Percentiles rank a stretch among this genome's conserved stretches.
phyloP scores from a whole-genome alignment of 176 grass and related monocot species.

The Eleusine coracana region DNA sequence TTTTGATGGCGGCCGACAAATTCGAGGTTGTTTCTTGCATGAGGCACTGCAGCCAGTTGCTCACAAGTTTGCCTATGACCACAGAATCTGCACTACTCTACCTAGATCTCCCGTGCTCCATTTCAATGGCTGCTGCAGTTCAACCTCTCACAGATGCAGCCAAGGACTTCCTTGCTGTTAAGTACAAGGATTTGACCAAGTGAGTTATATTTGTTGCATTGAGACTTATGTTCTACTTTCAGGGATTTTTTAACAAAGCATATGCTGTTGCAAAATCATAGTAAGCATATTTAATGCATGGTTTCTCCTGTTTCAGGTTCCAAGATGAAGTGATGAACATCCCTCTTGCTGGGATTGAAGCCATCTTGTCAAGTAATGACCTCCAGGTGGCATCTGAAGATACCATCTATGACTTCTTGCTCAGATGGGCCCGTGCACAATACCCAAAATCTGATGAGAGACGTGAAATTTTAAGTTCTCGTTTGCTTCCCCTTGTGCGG shows the following conservation, averaged over 20 bases:
- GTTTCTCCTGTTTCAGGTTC: conserved; percentile 50
- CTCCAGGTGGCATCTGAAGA: conserved; percentile 81
- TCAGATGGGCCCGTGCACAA: conserved; percentile 64
- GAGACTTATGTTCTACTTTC: neutral
- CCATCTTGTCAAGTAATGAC: conserved; percentile 73
- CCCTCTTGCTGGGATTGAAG: conserved; percentile 73
- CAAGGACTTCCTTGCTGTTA: conserved; percentile 65
- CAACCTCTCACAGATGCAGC: conserved; percentile 62
- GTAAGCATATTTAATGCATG: conserved; percentile 3
- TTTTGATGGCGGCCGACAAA: conserved; percentile 90
- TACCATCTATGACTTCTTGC: conserved; percentile 69
- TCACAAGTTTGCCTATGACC: conserved; percentile 75
- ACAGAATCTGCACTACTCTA: conserved; percentile 87
- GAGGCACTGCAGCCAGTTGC: conserved; percentile 84
- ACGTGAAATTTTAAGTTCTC: conserved; percentile 64
- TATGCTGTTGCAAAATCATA: neutral
- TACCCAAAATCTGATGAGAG: conserved; percentile 68
- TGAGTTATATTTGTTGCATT: conserved; percentile 40
- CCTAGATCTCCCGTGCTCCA: conserved; percentile 76
- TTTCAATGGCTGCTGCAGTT: conserved; percentile 71
- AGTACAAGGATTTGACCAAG: conserved; percentile 72
- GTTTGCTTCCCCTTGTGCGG: conserved; percentile 60
- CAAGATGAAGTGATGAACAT: conserved; percentile 79
- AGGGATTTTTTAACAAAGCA: neutral
- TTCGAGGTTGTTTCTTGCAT: conserved; percentile 98